Percentiles rank a stretch among this genome's conserved stretches.
phyloP scores from a whole-genome alignment of 2,329 filamentous ascomycete species.

The Thelonectria blattea region DNA sequence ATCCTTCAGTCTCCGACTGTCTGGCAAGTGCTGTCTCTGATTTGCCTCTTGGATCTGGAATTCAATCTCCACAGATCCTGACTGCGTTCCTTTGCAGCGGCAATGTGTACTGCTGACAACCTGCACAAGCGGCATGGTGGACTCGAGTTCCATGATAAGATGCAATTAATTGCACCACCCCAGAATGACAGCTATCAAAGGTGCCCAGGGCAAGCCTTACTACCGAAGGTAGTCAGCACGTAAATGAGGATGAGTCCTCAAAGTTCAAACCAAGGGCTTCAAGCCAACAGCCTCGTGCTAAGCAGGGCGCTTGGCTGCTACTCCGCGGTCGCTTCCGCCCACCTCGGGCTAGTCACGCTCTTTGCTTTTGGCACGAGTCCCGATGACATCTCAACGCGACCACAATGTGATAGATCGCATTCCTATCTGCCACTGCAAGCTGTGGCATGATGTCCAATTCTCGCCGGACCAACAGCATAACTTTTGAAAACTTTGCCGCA shows the following conservation, averaged over 20 bases:
- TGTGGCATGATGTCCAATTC: conserved; percentile 14
- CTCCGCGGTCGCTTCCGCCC: neutral
- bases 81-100: conserved; percentile 16
- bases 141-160: neutral
- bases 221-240: conserved; percentile 1
- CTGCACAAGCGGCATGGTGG: neutral
- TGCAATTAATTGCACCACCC: conserved; percentile 1
- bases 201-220: neutral
- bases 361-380: conserved; percentile 1
- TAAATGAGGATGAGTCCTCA: neutral
- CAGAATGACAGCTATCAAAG: neutral
- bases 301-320: neutral
- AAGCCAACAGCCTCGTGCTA: conserved; percentile 6
- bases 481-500: conserved; percentile 1
- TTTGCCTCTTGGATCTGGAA: conserved; percentile 27
- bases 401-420: conserved; percentile 15
- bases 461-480: conserved; percentile 11
- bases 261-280: neutral
- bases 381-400: neutral
- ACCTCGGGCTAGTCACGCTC: neutral
- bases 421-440: neutral
- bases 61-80: conserved; percentile 26
- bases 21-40: conserved; percentile 22
- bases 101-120: conserved; percentile 17
- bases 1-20: conserved; percentile 14